Evolutionary conservation across 2,329 filamentous ascomycete species (phyloP).

Genomic region (Nothopassalora personata): DNA sequence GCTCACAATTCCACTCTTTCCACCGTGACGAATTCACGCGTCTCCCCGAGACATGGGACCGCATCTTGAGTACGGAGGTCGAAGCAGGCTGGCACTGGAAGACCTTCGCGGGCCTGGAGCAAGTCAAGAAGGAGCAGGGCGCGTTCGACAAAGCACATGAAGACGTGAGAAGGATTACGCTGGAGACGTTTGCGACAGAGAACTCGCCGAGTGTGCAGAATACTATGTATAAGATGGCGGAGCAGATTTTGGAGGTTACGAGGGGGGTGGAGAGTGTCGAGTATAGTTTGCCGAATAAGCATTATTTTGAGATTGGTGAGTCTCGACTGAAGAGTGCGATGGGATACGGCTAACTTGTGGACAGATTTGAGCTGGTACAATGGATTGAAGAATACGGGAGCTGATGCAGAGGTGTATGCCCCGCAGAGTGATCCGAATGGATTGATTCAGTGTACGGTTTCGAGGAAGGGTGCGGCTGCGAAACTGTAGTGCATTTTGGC

Average conservation of each 20-base stretch:
- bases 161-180: slow-evolving; percentile 74
- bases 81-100: slow-evolving; percentile 84
- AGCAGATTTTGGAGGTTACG: slow-evolving; percentile 72
- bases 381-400: slow-evolving; percentile 87
- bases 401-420: slow-evolving; percentile 90
- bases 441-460: slow-evolving; percentile 88
- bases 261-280: slow-evolving; percentile 67
- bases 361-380: slow-evolving; percentile 95
- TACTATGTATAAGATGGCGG: slow-evolving; percentile 99
- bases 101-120: slow-evolving; percentile 59
- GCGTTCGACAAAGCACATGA: slow-evolving; percentile 77
- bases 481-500: slow-evolving; percentile 26
- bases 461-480: slow-evolving; percentile 44
- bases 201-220: slow-evolving; percentile 89
- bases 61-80: slow-evolving; percentile 90
- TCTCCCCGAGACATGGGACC: slow-evolving; percentile 84
- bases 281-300: slow-evolving; percentile 92
- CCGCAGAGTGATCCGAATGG: slow-evolving; percentile 92
- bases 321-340: no score
- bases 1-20: slow-evolving; percentile 93
- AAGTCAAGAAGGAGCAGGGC: slow-evolving; percentile 58
- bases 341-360: no score
- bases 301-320: slow-evolving; percentile 94
- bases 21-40: slow-evolving; percentile 90
- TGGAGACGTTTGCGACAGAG: slow-evolving; percentile 85